These are phyloP conservation scores for Stylosanthes scabra DNA, from an alignment of 331 rosid species.

Conservation along the genomic window DNA sequence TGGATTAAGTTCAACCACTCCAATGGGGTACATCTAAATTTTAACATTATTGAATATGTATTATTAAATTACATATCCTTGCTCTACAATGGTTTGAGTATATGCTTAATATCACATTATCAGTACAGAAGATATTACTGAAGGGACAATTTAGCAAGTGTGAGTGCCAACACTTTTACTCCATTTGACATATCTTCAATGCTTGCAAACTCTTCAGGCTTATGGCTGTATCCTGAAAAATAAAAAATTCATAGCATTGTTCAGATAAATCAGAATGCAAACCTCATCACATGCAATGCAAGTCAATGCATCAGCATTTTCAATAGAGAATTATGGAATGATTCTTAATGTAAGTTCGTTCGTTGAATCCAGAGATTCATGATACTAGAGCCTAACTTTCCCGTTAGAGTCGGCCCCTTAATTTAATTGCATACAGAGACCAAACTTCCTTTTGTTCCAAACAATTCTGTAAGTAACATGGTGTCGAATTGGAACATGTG, in stretches of 20 bases:
- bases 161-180: slow-evolving; percentile 79
- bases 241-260: neutral
- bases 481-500: slow-evolving; percentile 4
- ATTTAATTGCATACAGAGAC: slow-evolving; percentile 16
- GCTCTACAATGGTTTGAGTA: slow-evolving; percentile 18
- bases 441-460: neutral
- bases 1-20: slow-evolving; percentile 15
- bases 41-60: slow-evolving; percentile 13
- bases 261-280: slow-evolving; percentile 12
- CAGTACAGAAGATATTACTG: slow-evolving; percentile 46
- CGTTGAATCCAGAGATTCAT: slow-evolving; percentile 4
- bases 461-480: neutral
- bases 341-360: neutral
- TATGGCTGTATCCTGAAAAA: slow-evolving; percentile 93
- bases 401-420: neutral
- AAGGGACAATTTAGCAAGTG: slow-evolving; percentile 85
- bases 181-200: slow-evolving; percentile 81
- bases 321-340: neutral
- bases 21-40: slow-evolving; percentile 13
- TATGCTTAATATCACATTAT: slow-evolving; percentile 24
- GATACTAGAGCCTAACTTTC: slow-evolving; percentile 10
- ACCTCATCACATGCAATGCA: slow-evolving; percentile 11
- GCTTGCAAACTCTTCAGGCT: slow-evolving; percentile 89
- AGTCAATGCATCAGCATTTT: slow-evolving; percentile 3
- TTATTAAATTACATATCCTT: slow-evolving; percentile 33